A percentile compares a stretch with the other conserved stretches of the same genome.
phyloP scores from a whole-genome alignment of 202 grass and related monocot genomes.

The Eragrostis tef region DNA sequence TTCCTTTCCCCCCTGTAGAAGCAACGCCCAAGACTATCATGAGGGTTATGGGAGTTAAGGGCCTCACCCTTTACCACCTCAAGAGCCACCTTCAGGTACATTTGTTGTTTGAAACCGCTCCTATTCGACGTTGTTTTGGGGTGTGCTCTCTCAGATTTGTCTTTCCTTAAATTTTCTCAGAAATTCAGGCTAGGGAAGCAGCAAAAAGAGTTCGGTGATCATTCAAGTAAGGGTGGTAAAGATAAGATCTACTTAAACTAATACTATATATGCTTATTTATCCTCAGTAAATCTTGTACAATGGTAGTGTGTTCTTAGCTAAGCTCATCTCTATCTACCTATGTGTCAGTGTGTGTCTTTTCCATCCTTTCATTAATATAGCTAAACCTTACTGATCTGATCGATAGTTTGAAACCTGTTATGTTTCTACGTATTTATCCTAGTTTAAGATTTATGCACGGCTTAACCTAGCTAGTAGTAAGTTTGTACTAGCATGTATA shows the following conservation, averaged over 20 bases:
- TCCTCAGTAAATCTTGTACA: not conserved
- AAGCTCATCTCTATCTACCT: not conserved
- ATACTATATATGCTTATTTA: not conserved
- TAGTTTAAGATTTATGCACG: not conserved
- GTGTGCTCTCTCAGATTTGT: slow-evolving; percentile 24
- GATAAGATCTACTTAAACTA: not conserved
- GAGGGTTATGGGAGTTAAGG: slow-evolving; percentile 99
- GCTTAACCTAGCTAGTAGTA: slow-evolving; percentile 24
- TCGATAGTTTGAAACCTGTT: not conserved
- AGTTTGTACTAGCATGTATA: no score
- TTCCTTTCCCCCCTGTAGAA: slow-evolving; percentile 54
- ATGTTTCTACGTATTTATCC: slow-evolving; percentile 19
- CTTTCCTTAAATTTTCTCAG: slow-evolving; percentile 37
- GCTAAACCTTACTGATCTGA: not conserved
- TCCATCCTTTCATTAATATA: not conserved
- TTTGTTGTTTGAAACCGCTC: slow-evolving; percentile 9
- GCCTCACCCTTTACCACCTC: slow-evolving; percentile 95
- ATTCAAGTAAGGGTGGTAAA: slow-evolving; percentile 77
- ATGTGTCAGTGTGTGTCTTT: not conserved
- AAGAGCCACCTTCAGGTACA: slow-evolving; percentile 98
- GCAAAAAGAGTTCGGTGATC: slow-evolving; percentile 89
- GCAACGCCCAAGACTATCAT: slow-evolving; percentile 99
- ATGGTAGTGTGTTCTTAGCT: not conserved
- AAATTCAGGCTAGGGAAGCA: slow-evolving; percentile 99
- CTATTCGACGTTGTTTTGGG: slow-evolving; percentile 13